phyloP scores from a whole-genome alignment of 2,329 filamentous ascomycete genomes.

The Aspergillus sp. region DNA sequence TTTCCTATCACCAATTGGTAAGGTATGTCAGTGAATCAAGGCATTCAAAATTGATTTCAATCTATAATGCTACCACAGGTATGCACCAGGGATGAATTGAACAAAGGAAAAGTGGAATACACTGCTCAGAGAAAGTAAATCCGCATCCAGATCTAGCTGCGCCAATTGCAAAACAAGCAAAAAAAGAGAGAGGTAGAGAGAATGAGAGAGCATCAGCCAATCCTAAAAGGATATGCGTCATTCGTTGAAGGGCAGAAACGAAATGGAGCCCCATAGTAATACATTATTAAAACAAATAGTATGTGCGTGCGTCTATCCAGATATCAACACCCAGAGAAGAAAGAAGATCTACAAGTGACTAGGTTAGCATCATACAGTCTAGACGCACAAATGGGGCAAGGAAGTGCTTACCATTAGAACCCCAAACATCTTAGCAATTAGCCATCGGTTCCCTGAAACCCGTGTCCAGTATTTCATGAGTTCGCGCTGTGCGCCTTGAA shows the following conservation, averaged over 20 bases:
- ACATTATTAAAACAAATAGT: constrained; percentile 26
- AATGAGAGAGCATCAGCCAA: constrained; percentile 15
- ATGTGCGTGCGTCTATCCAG: constrained; percentile 31
- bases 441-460: constrained; percentile 91
- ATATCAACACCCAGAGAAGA: constrained; percentile 70
- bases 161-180: constrained; percentile 11
- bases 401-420: constrained; percentile 69
- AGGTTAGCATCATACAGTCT: background rate
- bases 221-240: constrained; percentile 16
- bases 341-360: constrained; percentile 65
- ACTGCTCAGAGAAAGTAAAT: constrained; percentile 7
- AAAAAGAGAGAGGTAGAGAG: constrained; percentile 6
- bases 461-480: constrained; percentile 95
- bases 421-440: constrained; percentile 78
- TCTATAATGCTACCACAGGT: background rate
- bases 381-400: background rate
- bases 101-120: background rate
- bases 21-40: no score
- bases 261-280: constrained; percentile 30
- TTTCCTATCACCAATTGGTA: no score
- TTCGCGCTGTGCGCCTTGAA: constrained; percentile 93
- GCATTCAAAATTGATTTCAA: background rate
- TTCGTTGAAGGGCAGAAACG: constrained; percentile 16
- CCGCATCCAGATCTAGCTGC: constrained; percentile 23
- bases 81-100: background rate